Evolutionary conservation across 768 basidiomycete species (phyloP).

Genomic region (Xerocomellus amylosporus): DNA sequence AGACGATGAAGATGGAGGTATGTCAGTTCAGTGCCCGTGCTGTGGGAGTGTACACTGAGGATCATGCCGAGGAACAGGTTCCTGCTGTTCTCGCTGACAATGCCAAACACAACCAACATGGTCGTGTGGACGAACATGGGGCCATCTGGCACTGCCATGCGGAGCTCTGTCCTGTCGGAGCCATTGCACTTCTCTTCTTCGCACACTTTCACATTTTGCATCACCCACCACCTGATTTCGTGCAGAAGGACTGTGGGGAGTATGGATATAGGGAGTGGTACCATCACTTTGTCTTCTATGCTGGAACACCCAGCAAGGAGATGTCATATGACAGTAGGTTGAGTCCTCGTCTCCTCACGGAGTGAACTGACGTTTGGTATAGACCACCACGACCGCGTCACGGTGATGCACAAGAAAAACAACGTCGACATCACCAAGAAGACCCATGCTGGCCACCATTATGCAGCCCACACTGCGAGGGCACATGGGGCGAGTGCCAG

Average conservation of each 20-base stretch:
- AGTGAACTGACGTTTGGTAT: too few species aligned
- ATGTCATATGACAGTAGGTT: constrained; percentile 28
- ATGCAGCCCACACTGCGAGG: too few species aligned
- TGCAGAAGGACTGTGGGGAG: constrained; percentile 17
- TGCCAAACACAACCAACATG: constrained; percentile 32
- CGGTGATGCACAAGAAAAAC: too few species aligned
- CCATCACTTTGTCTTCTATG: constrained; percentile 22
- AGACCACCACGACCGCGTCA: too few species aligned
- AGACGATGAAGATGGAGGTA: background rate
- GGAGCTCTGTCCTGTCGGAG: constrained; percentile 32
- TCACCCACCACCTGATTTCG: constrained; percentile 22
- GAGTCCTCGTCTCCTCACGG: too few species aligned
- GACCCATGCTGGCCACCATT: too few species aligned
- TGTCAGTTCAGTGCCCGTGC: too few species aligned
- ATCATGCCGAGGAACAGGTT: constrained; percentile 15
- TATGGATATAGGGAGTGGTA: constrained; percentile 34
- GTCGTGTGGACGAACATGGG: constrained; percentile 33
- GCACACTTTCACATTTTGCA: constrained; percentile 29
- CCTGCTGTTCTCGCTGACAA: constrained; percentile 28
- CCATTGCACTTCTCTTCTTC: constrained; percentile 28
- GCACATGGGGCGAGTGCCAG: too few species aligned
- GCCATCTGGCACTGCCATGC: constrained; percentile 27
- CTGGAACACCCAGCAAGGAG: background rate
- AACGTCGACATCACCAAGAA: too few species aligned
- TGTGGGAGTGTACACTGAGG: background rate